Base-by-base conservation (phyloP, 305 asterid species). In the Solanum chacoense region DNA sequence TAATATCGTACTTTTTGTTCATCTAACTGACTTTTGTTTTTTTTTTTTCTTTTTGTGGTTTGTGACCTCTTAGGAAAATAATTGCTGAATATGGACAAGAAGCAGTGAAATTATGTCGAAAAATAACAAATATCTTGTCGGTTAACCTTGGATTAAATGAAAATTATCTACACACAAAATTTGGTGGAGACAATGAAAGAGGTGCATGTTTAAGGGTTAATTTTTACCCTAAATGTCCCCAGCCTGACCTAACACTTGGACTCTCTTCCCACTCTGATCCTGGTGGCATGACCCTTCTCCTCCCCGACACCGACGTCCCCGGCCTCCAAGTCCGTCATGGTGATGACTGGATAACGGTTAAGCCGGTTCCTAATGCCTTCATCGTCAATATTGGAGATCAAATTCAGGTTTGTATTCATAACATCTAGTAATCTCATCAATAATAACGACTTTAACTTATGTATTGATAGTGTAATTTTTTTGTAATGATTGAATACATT, bases 201-300 rank as follows among this genome's bases (percentile, higher is more conserved):
- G 95, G 95, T 69, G 95, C 95, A 90, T 94, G 97, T 91, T 89
- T 93, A 91, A 92, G 98, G 92, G 91, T 89, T 8, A 95, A 96
- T 84, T 96, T 91, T 88, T 96, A 95, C 93, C 99, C 99, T 28
- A 95, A 93, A 89, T 96, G 99, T 91, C 99, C 99, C 72, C 98
- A 96, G 65, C 99, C 99, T 18, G 98, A 94, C 73, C 97, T 95
- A 36, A 93, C 98, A 0, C 89, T 95, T 20, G 99, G 99, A 31
- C 93, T 96, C 40, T 94, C 99, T 0, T 59, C 98, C 22, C 99
- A 96, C 85, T 95, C 98, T 3, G 99, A 96, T 74, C 98, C 98
- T 7, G 98, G 98, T 14, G 98, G 96, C 3, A 69, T 69, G 75
- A 69, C 75, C 75, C 34, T 69, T 69, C 75, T 69, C 75, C 75